Evolutionary conservation across 2,329 filamentous ascomycete species (phyloP).

Genomic region (Coniochaeta prunicola): DNA sequence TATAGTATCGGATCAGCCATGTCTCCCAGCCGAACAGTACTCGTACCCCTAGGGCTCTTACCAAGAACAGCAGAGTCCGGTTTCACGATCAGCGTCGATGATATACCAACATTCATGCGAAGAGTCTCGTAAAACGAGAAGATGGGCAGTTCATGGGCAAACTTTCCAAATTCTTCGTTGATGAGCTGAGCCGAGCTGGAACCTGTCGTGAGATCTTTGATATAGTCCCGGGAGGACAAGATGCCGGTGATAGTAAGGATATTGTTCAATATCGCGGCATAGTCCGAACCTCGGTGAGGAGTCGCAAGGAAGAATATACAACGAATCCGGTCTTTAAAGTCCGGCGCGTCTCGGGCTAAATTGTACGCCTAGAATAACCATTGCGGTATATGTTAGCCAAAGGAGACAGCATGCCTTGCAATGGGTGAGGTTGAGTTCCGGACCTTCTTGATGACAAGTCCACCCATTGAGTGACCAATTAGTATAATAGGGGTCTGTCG

Average conservation of each 20-base stretch:
- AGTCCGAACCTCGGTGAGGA: conserved; percentile 25
- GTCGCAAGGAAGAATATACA: conserved; percentile 27
- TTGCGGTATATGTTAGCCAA: not conserved
- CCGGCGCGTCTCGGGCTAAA: conserved; percentile 10
- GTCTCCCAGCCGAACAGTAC: not conserved
- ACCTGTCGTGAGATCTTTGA: conserved; percentile 15
- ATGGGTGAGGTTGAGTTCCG: not conserved
- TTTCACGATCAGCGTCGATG: conserved; percentile 20
- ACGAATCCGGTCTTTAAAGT: conserved; percentile 14
- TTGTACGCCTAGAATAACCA: conserved; percentile 12
- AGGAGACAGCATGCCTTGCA: not conserved
- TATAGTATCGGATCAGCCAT: not conserved
- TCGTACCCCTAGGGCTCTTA: conserved; percentile 4
- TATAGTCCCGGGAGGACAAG: conserved; percentile 13
- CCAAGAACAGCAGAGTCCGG: conserved; percentile 24
- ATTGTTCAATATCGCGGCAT: conserved; percentile 17
- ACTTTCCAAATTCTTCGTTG: conserved; percentile 24
- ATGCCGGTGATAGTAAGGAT: conserved; percentile 14
- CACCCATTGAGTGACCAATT: conserved; percentile 21
- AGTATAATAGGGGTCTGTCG: conserved; percentile 17
- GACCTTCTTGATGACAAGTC: conserved; percentile 25
- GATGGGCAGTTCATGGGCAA: conserved; percentile 16
- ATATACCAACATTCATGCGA: conserved; percentile 13
- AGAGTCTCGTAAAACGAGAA: conserved; percentile 28
- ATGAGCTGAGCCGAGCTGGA: conserved; percentile 18